A percentile compares a stretch with the other conserved stretches of the same genome.
Evolutionary conservation across 2,329 filamentous ascomycete genomes (phyloP).

Genomic region (Colletotrichum tabaci): DNA sequence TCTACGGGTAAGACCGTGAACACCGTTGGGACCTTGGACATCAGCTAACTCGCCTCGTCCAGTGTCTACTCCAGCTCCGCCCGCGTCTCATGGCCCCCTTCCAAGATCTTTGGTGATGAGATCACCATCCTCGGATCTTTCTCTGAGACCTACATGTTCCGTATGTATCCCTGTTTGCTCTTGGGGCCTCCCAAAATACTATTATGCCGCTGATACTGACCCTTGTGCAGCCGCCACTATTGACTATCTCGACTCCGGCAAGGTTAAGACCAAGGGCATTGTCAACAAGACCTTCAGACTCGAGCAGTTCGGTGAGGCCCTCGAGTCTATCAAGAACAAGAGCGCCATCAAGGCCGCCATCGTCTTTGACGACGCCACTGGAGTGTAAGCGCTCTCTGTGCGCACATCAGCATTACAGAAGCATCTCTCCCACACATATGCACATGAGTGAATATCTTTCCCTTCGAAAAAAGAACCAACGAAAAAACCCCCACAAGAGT

Average conservation of each 20-base stretch:
- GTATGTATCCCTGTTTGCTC: slow-evolving; percentile 51
- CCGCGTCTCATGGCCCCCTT: slow-evolving; percentile 77
- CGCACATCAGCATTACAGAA: slow-evolving; percentile 25
- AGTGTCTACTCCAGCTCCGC: slow-evolving; percentile 76
- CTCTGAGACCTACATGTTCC: slow-evolving; percentile 82
- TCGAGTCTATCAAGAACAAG: slow-evolving; percentile 81
- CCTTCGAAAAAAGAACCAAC: background rate
- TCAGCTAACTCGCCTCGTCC: slow-evolving; percentile 15
- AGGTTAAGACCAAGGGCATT: slow-evolving; percentile 76
- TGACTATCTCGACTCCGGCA: slow-evolving; percentile 70
- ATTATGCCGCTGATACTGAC: slow-evolving; percentile 13
- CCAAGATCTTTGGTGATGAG: slow-evolving; percentile 78
- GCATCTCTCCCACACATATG: background rate
- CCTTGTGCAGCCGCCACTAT: slow-evolving; percentile 57
- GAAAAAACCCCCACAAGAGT: background rate
- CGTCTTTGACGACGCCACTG: slow-evolving; percentile 70
- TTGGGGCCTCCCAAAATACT: background rate
- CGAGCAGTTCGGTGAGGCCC: slow-evolving; percentile 80
- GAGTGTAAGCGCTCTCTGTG: slow-evolving; percentile 43
- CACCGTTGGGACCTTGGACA: background rate
- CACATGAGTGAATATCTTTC: background rate
- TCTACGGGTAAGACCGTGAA: slow-evolving; percentile 65
- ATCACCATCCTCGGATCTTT: slow-evolving; percentile 82
- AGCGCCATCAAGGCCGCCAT: slow-evolving; percentile 82
- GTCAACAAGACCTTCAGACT: slow-evolving; percentile 82